Evolutionary conservation across 805 yeast species (phyloP).

Genomic region (Candida corydali): DNA sequence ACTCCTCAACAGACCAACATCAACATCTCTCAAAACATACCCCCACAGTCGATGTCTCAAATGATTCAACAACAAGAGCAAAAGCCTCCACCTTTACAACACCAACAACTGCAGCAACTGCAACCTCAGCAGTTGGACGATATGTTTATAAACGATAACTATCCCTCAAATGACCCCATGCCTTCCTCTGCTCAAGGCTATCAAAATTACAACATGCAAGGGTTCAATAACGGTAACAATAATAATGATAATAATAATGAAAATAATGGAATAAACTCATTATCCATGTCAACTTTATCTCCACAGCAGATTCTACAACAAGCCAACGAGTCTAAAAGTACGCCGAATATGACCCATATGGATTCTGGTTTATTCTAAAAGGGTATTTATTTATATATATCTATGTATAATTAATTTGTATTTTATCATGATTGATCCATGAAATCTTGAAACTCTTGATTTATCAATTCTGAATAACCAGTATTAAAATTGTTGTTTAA

Average conservation of each 20-base stretch:
- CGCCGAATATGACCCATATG: conserved; percentile 6
- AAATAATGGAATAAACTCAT: too few species aligned
- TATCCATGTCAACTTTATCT: conserved; percentile 22
- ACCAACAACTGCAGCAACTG: conserved; percentile 7
- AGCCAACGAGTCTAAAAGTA: conserved; percentile 11
- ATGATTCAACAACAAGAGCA: conserved; percentile 3
- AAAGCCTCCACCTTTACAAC: conserved; percentile 10
- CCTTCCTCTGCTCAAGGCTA: not conserved
- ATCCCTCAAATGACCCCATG: not conserved
- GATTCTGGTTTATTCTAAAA: conserved; percentile 5
- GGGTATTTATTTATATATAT: too few species aligned
- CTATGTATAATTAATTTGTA: too few species aligned
- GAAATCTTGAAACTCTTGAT: conserved; percentile 32
- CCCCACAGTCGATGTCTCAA: conserved; percentile 1
- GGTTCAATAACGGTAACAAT: conserved; percentile 10
- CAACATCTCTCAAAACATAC: not conserved
- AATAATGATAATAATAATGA: conserved; percentile 8
- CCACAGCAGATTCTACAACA: conserved; percentile 39
- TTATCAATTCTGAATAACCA: conserved; percentile 36
- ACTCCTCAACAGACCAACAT: not conserved
- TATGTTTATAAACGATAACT: conserved; percentile 2
- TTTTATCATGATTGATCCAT: conserved; percentile 16
- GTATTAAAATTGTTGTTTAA: not conserved
- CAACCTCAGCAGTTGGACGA: conserved; percentile 5
- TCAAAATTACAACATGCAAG: conserved; percentile 3